phyloP scores from a whole-genome alignment of 2,329 filamentous ascomycete genomes.

The Phialemoniopsis sp. region DNA sequence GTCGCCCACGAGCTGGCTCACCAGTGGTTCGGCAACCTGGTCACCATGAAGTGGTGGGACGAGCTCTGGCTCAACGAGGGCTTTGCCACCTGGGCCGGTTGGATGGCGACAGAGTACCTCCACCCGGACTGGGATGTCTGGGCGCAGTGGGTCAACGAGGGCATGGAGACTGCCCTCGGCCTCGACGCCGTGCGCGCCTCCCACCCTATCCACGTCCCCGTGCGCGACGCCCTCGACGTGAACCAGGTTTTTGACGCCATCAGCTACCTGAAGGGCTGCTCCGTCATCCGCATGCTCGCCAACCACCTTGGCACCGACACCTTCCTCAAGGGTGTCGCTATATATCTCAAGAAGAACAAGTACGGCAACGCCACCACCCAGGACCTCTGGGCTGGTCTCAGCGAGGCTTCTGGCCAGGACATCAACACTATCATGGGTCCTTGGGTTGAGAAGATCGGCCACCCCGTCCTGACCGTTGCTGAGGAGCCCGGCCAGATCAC shows the following conservation, averaged over 20 bases:
- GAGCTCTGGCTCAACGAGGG: conserved; percentile 96
- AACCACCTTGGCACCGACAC: conserved; percentile 82
- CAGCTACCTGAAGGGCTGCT: conserved; percentile 94
- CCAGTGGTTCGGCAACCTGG: conserved; percentile 97
- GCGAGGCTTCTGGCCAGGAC: conserved; percentile 82
- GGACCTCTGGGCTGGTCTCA: conserved; percentile 85
- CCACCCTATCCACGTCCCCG: conserved; percentile 93
- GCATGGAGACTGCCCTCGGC: conserved; percentile 85
- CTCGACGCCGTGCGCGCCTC: conserved; percentile 88
- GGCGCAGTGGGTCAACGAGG: conserved; percentile 95
- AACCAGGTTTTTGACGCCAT: conserved; percentile 98
- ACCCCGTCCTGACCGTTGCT: conserved; percentile 81
- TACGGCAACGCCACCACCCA: conserved; percentile 90
- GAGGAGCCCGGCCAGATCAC: conserved; percentile 81
- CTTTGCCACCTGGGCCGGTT: conserved; percentile 97
- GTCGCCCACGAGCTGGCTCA: conserved; percentile 98
- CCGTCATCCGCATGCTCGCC: conserved; percentile 93
- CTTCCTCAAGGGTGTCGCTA: conserved; percentile 85
- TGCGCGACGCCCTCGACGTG: conserved; percentile 88
- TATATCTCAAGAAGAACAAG: conserved; percentile 83
- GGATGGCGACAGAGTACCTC: conserved; percentile 85
- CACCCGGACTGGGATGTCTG: conserved; percentile 98
- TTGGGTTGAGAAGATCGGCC: conserved; percentile 95
- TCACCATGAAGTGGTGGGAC: conserved; percentile 99
- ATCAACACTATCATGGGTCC: conserved; percentile 84